Conservation (phyloP, 371 early-diverging fungal species). For the Actinomortierella wolfii region DNA sequence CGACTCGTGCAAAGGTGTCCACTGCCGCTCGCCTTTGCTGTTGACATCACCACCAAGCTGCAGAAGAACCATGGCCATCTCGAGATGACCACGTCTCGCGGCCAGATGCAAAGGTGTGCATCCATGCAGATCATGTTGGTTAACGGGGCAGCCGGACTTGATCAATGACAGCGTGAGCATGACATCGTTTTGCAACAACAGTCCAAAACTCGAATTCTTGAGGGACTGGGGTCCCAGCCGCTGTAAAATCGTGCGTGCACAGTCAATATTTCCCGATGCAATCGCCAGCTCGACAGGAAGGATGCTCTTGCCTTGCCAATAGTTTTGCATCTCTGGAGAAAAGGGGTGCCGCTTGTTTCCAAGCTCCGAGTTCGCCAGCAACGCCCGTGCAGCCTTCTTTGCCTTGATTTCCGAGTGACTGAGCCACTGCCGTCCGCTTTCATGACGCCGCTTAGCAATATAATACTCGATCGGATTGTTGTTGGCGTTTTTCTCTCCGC, state of each 20-base stretch:
- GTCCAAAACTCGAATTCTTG: slow-evolving; percentile 25
- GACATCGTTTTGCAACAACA: slow-evolving; percentile 46
- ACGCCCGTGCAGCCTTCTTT: slow-evolving; percentile 16
- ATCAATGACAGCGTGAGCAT: slow-evolving; percentile 46
- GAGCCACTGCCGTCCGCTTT: slow-evolving; percentile 45
- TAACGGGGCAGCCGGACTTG: slow-evolving; percentile 44
- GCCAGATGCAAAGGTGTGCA: slow-evolving; percentile 46
- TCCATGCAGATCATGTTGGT: slow-evolving; percentile 46
- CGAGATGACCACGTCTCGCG: slow-evolving; percentile 44
- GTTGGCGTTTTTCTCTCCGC: slow-evolving; percentile 12
- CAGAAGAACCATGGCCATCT: slow-evolving; percentile 48
- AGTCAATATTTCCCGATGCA: slow-evolving; percentile 40
- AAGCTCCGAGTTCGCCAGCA: slow-evolving; percentile 2
- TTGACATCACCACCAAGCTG: slow-evolving; percentile 47
- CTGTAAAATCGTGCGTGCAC: slow-evolving; percentile 39
- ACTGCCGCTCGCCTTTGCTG: slow-evolving; percentile 34
- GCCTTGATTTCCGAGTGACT: slow-evolving; percentile 44
- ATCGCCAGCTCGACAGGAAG: slow-evolving; percentile 41
- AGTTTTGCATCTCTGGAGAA: slow-evolving; percentile 39
- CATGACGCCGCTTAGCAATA: slow-evolving; percentile 36
- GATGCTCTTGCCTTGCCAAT: slow-evolving; percentile 41
- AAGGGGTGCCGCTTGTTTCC: slow-evolving; percentile 21
- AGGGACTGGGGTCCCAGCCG: slow-evolving; percentile 30
- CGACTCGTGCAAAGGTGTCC: slow-evolving; percentile 50
- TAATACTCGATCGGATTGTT: slow-evolving; percentile 44